Conservation (phyloP, 78 protist species). For the Dictyostelium firmibasis region DNA sequence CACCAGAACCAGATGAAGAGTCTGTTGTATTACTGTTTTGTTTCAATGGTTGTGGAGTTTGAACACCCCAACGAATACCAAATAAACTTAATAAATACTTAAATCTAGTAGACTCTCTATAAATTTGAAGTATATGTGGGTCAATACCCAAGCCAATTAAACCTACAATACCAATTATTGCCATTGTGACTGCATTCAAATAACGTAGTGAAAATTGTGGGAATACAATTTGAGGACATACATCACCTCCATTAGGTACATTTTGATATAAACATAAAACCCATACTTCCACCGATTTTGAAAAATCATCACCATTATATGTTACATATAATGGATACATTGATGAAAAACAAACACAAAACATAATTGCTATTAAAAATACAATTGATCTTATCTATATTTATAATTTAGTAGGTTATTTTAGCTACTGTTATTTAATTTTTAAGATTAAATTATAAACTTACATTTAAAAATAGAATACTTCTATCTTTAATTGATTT, state of each 20-base stretch:
- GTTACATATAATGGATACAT: constrained; percentile 13
- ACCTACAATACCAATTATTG: not conserved
- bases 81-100: not conserved
- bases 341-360: not conserved
- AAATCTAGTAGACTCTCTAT: not conserved
- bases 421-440: too few relatives aligned
- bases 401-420: too few relatives aligned
- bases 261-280: not conserved
- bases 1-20: not conserved
- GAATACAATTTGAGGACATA: not conserved
- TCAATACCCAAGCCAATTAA: not conserved
- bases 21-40: not conserved
- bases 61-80: not conserved
- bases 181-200: not conserved
- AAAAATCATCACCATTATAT: not conserved
- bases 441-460: too few relatives aligned
- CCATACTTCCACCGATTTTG: not conserved
- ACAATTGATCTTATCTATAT: constrained; percentile 15
- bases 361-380: not conserved
- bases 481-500: constrained; percentile 9
- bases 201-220: not conserved
- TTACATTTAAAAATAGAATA: constrained; percentile 21
- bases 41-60: not conserved
- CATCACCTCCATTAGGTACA: not conserved
- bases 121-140: not conserved